Base-by-base conservation (phyloP, 352 stramenopile species). In the Pythium dissimile region DNA sequence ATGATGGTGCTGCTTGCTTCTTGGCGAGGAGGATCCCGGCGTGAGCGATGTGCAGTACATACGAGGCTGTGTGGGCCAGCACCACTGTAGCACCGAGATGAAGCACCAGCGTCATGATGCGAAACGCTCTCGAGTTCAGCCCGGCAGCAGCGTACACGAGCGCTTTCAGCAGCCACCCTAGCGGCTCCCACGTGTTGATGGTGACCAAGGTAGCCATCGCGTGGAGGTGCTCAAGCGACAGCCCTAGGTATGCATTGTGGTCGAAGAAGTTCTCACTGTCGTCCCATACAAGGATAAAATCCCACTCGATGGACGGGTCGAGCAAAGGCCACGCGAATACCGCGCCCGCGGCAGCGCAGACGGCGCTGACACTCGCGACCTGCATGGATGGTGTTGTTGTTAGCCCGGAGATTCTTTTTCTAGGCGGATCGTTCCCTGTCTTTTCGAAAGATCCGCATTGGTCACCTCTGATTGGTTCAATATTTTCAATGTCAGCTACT, bases 161-260 rank as follows among this genome's bases (percentile, higher is more conserved):
- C 11, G 76, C 72, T 56, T 90, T 90, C 28, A 86, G 53, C 11
- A 88, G 24, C 80, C 78, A 91, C 13, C 75, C 69, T 18, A 91
- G 66, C 5, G 80, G 76, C 37, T 89, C 76, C 59, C 82, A 89
- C 9, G 88, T 76, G 53, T 88, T 89, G 67, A 89, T 75, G 28
- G 71, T 73, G 18, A 45, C 63, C 61, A 79, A 69, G 6, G 63
- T 77, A 51, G 74, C 70, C 76, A 91, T 89, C 26, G 41, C 3
- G 28, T 54, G 51, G 41, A 91, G 38, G 12, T 67, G 74, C 11
- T 23, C 16, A 13, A 52, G 41, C n/a, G 64, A 62, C 10, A 90
- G 49, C 15, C 62, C 63, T n/a, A 74, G 72, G 26, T 86, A 72
- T 30, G 80, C 60, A 1, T 65, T 47, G 47, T 86, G 88, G 1